Conservation (phyloP, 176 grass and related monocot species). For the Triticum dicoccoides region DNA sequence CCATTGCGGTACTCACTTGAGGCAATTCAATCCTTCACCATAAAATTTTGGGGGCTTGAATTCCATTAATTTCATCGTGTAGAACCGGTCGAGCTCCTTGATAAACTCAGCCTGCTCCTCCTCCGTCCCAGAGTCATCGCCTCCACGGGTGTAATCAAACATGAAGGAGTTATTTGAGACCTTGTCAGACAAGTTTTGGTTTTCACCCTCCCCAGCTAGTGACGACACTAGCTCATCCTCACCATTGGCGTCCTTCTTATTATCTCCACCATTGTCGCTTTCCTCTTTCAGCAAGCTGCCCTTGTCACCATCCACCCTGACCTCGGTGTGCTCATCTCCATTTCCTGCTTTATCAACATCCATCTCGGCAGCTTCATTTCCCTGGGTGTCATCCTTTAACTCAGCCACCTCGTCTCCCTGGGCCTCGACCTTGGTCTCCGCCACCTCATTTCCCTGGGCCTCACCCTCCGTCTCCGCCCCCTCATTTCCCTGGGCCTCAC, state of each 20-base stretch:
- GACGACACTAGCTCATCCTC: conserved; percentile 10
- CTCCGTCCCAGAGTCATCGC: conserved; percentile 76
- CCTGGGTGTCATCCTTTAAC: background rate
- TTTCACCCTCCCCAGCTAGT: background rate
- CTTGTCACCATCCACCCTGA: conserved; percentile 15
- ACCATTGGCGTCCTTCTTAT: conserved; percentile 18
- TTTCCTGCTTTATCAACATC: conserved; percentile 38
- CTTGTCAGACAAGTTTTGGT: conserved; percentile 22
- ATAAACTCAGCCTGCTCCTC: conserved; percentile 90
- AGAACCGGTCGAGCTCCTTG: conserved; percentile 81
- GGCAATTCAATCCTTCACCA: conserved; percentile 83
- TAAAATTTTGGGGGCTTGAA: conserved; percentile 95
- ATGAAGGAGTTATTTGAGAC: conserved; percentile 41
- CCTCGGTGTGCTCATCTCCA: conserved; percentile 6
- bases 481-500: background rate
- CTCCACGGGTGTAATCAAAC: conserved; percentile 63
- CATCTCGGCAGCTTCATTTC: background rate
- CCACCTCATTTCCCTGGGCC: background rate
- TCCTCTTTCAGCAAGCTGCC: background rate
- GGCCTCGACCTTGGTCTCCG: background rate
- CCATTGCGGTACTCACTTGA: conserved; percentile 60
- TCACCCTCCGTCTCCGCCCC: background rate
- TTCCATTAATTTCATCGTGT: conserved; percentile 64
- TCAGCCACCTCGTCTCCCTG: background rate
- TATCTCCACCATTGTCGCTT: background rate